These are phyloP conservation scores for Wickerhamomyces tratensis DNA, from an alignment of 805 yeast genomes.

Conservation along the genomic window DNA sequence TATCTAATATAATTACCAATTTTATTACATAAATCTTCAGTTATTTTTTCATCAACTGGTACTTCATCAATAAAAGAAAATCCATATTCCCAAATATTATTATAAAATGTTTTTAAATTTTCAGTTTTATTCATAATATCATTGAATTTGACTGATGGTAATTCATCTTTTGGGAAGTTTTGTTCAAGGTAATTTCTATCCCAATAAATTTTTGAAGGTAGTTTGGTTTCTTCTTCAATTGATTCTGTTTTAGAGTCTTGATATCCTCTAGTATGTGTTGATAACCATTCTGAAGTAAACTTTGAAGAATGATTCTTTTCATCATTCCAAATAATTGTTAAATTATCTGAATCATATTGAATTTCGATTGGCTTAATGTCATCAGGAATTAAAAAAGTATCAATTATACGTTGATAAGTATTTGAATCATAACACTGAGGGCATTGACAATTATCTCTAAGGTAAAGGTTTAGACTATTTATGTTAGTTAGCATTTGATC, in stretches of 20 bases:
- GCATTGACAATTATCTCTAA: constrained; percentile 58
- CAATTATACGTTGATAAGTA: constrained; percentile 51
- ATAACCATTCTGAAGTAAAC: constrained; percentile 13
- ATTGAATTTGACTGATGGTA: constrained; percentile 30
- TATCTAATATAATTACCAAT: constrained; percentile 47
- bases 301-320: constrained; percentile 8
- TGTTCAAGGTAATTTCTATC: constrained; percentile 27
- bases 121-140: constrained; percentile 31
- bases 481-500: no score
- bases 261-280: constrained; percentile 15
- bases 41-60: constrained; percentile 50
- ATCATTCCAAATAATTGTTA: constrained; percentile 26
- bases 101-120: constrained; percentile 7
- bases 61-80: constrained; percentile 53
- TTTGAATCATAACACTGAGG: constrained; percentile 38
- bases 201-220: constrained; percentile 33
- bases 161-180: constrained; percentile 28
- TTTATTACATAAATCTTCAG: constrained; percentile 45
- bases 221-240: constrained; percentile 30
- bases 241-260: constrained; percentile 26
- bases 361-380: constrained; percentile 14
- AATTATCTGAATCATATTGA: not conserved
- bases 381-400: constrained; percentile 35
- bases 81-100: constrained; percentile 30
- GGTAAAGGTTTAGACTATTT: constrained; percentile 42